These are phyloP conservation scores for Clarireedia sp. DNA, from an alignment of 2,329 filamentous ascomycete genomes.

Conservation along the genomic window DNA sequence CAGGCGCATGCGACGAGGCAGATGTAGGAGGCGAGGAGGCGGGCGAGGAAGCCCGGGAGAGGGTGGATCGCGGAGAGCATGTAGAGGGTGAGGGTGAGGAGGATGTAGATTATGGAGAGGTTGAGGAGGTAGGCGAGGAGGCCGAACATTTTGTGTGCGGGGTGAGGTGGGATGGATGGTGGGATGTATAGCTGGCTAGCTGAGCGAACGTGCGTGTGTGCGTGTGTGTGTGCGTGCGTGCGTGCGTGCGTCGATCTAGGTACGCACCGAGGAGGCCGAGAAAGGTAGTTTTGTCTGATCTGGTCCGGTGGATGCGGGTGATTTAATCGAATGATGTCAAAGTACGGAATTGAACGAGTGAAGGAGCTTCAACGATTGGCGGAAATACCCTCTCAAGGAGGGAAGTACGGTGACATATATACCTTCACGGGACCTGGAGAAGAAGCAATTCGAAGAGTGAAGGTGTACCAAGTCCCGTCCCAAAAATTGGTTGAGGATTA, in stretches of 20 bases:
- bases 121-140: conserved; percentile 32
- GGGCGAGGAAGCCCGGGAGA: conserved; percentile 59
- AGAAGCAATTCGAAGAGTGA: neutral
- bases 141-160: conserved; percentile 21
- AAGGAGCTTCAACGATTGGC: neutral
- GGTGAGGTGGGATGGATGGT: neutral
- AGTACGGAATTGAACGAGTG: too few relatives aligned
- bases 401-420: conserved; percentile 20
- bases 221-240: neutral
- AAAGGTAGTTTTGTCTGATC: neutral
- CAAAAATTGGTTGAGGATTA: conserved; percentile 4
- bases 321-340: neutral
- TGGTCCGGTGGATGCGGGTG: neutral
- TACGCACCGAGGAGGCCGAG: neutral
- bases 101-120: conserved; percentile 44
- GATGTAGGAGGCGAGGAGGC: conserved; percentile 58
- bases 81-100: conserved; percentile 50
- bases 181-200: neutral
- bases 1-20: conserved; percentile 51
- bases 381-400: conserved; percentile 25
- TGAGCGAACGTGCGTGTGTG: neutral
- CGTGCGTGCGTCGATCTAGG: neutral
- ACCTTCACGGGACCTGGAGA: conserved; percentile 10
- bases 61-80: conserved; percentile 51
- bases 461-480: neutral